A percentile compares a stretch with the other conserved stretches of the same genome.
Evolutionary conservation across 345 rosid genomes (phyloP).

Genomic region (Triadica sebifera): DNA sequence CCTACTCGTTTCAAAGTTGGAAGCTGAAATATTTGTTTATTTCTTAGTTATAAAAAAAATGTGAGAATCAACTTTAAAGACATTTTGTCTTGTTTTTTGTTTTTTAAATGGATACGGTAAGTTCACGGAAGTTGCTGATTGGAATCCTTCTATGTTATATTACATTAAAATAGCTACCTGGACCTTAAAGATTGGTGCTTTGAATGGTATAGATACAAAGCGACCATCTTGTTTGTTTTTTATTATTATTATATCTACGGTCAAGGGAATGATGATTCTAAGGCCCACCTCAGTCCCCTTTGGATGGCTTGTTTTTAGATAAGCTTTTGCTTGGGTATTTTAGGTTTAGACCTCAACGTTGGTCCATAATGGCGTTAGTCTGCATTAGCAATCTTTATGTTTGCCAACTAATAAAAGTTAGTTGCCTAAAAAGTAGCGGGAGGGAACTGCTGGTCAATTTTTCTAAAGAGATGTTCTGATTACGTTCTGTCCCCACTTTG

Average conservation of each 20-base stretch:
- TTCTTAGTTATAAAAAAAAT: too few species aligned
- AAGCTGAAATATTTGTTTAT: slow-evolving; percentile 4
- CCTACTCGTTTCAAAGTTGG: background rate
- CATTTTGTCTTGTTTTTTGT: too few species aligned
- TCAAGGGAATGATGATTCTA: slow-evolving; percentile 20
- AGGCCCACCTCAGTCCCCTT: slow-evolving; percentile 18
- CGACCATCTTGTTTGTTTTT: slow-evolving; percentile 19
- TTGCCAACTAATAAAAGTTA: slow-evolving; percentile 25
- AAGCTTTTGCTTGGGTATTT: slow-evolving; percentile 6
- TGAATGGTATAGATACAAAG: slow-evolving; percentile 19
- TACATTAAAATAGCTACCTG: too few species aligned
- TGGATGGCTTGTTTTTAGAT: slow-evolving; percentile 5
- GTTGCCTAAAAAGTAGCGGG: slow-evolving; percentile 14
- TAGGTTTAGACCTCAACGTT: slow-evolving; percentile 16
- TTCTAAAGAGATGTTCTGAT: slow-evolving; percentile 1
- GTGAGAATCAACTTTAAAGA: background rate
- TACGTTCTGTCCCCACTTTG: slow-evolving; percentile 8
- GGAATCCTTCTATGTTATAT: slow-evolving; percentile 17
- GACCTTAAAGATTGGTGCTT: slow-evolving; percentile 4
- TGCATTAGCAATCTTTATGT: slow-evolving; percentile 19
- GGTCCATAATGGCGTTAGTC: slow-evolving; percentile 16
- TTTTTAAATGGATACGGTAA: slow-evolving; percentile 11
- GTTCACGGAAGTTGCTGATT: slow-evolving; percentile 11
- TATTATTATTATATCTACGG: slow-evolving; percentile 5
- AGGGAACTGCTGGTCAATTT: slow-evolving; percentile 11